Evolutionary conservation across 495 filamentous ascomycete genomes (phyloP).

Genomic region (Penicillium desertorum): DNA sequence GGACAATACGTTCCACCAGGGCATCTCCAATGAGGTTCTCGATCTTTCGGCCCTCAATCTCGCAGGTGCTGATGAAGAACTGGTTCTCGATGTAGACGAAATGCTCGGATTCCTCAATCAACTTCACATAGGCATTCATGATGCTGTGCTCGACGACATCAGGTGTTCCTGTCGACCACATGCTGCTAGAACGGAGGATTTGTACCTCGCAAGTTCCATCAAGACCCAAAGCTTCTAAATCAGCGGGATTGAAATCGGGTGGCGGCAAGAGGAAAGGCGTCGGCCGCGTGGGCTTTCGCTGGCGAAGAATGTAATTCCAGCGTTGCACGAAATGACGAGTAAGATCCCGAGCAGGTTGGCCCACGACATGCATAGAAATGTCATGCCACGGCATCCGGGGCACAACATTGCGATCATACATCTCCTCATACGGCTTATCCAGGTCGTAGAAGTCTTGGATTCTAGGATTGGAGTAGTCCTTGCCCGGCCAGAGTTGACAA

Average conservation of each 20-base stretch:
- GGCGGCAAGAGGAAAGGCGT: constrained; percentile 92
- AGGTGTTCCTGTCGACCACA: constrained; percentile 89
- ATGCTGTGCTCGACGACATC: constrained; percentile 87
- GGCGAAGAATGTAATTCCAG: constrained; percentile 96
- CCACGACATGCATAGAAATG: constrained; percentile 97
- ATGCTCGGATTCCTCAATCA: constrained; percentile 92
- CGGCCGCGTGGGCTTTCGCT: constrained; percentile 88
- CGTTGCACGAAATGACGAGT: constrained; percentile 97
- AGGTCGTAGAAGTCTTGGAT: constrained; percentile 93
- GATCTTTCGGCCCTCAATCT: constrained; percentile 82
- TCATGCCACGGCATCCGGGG: constrained; percentile 99
- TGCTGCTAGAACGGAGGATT: constrained; percentile 82
- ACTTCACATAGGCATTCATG: constrained; percentile 89
- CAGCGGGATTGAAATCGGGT: constrained; percentile 81
- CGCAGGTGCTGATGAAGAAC: constrained; percentile 95
- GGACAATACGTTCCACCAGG: constrained; percentile 84
- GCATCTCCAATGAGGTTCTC: constrained; percentile 95
- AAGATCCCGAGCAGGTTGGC: constrained; percentile 90
- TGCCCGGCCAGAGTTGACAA: constrained; percentile 96
- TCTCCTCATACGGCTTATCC: constrained; percentile 95
- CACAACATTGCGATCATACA: constrained; percentile 88
- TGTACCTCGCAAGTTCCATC: constrained; percentile 95
- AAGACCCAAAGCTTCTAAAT: constrained; percentile 83
- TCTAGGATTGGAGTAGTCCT: constrained; percentile 97
- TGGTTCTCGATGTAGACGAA: constrained; percentile 99